phyloP scores from a whole-genome alignment of 75 land plant genomes.

The Sequoia sempervirens region DNA sequence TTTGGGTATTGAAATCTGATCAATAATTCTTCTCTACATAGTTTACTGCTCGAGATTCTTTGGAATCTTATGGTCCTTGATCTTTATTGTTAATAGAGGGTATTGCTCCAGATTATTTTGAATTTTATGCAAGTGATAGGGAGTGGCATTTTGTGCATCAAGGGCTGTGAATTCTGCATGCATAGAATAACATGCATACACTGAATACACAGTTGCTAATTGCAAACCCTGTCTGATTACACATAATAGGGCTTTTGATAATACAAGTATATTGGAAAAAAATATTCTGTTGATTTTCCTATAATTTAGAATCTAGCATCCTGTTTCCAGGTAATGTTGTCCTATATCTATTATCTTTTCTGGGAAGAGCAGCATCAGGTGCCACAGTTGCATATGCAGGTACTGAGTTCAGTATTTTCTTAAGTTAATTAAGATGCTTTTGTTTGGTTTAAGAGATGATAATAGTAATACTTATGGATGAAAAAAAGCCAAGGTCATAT shows the following conservation, averaged over 20 bases:
- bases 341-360: constrained; percentile 34
- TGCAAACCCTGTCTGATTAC: not conserved
- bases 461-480: not conserved
- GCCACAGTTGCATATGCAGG: constrained; percentile 43
- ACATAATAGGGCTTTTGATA: not conserved
- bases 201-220: not conserved
- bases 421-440: not conserved
- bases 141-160: not conserved
- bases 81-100: not conserved
- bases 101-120: not conserved
- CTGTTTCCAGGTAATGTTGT: constrained; percentile 23
- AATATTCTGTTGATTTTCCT: not conserved
- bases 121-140: not conserved
- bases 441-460: not conserved
- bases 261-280: not conserved
- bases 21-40: constrained; percentile 4
- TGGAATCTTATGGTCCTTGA: not conserved
- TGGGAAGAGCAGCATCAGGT: constrained; percentile 41
- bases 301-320: not conserved
- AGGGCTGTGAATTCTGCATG: not conserved
- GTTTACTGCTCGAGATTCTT: not conserved
- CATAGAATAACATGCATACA: not conserved
- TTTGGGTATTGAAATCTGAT: not conserved
- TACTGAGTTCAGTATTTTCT: not conserved
- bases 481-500: not conserved